Conservation (phyloP, 305 asterid species). For the Solanum hybrid region DNA sequence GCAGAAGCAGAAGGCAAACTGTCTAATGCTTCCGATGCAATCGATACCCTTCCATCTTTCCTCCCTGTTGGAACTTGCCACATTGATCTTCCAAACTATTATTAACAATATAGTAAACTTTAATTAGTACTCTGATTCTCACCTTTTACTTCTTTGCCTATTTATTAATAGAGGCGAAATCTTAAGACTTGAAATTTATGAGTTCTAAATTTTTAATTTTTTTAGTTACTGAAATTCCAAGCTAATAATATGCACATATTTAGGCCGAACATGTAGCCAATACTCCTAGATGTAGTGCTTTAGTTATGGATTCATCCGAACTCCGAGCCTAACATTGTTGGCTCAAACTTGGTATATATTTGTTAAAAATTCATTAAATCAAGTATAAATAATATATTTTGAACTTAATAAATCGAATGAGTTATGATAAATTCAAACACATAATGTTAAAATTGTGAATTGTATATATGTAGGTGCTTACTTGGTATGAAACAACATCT, state of each 20-base stretch:
- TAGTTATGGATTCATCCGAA: neutral
- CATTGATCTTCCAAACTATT: conserved; percentile 17
- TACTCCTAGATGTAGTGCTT: neutral
- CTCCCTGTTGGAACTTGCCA: conserved; percentile 38
- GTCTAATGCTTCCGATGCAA: conserved; percentile 14
- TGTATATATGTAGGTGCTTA: neutral
- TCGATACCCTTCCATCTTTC: conserved; percentile 28
- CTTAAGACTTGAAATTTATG: neutral
- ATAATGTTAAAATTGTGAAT: neutral
- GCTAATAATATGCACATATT: neutral
- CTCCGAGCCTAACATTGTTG: neutral
- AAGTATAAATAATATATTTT: neutral
- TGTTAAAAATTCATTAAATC: neutral
- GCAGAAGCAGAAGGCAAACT: conserved; percentile 24
- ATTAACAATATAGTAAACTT: neutral
- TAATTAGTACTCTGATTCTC: neutral
- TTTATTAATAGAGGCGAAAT: neutral
- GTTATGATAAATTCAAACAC: neutral
- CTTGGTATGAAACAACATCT: conserved; percentile 25
- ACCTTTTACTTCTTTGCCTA: neutral
- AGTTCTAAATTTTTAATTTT: neutral
- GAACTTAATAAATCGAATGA: neutral
- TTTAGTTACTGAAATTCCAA: neutral
- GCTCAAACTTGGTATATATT: neutral
- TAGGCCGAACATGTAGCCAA: neutral